A percentile compares a stretch with the other conserved stretches of the same genome.
Evolutionary conservation across 257 asterid genomes (phyloP).

Genomic region (Vinca minor): DNA sequence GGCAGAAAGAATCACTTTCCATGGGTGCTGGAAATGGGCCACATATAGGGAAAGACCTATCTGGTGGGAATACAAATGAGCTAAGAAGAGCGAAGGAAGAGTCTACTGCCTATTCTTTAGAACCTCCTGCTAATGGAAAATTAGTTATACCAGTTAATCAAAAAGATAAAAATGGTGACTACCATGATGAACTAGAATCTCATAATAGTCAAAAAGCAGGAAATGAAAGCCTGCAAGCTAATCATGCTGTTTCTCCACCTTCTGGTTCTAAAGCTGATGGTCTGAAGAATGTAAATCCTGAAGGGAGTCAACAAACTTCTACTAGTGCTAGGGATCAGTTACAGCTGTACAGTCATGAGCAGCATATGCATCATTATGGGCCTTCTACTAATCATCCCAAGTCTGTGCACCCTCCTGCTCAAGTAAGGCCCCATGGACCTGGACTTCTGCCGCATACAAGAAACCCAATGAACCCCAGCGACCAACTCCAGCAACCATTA

Average conservation of each 20-base stretch:
- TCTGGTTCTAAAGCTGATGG: slow-evolving; percentile 24
- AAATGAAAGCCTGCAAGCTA: slow-evolving; percentile 17
- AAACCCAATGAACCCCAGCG: slow-evolving; percentile 28
- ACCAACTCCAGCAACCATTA: slow-evolving; percentile 20
- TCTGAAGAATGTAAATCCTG: slow-evolving; percentile 8
- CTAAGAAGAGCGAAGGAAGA: slow-evolving; percentile 31
- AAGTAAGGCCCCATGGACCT: slow-evolving; percentile 32
- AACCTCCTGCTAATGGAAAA: slow-evolving; percentile 35
- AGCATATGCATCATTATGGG: slow-evolving; percentile 27
- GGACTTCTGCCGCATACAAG: slow-evolving; percentile 30
- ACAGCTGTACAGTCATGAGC: slow-evolving; percentile 22
- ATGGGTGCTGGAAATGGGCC: slow-evolving; percentile 20
- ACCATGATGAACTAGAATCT: slow-evolving; percentile 10
- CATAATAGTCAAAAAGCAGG: slow-evolving; percentile 14
- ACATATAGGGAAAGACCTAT: slow-evolving; percentile 32
- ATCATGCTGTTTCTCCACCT: slow-evolving; percentile 7
- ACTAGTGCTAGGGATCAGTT: slow-evolving; percentile 5
- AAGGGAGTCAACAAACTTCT: slow-evolving; percentile 8
- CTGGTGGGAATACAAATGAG: slow-evolving; percentile 36
- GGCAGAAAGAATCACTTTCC: slow-evolving; percentile 13
- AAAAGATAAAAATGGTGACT: slow-evolving; percentile 15
- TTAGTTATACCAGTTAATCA: slow-evolving; percentile 26
- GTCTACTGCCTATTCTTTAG: slow-evolving; percentile 23
- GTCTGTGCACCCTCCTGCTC: slow-evolving; percentile 27
- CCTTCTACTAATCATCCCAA: slow-evolving; percentile 15